These are phyloP conservation scores for Exophiala sp. DNA, from an alignment of 2,329 filamentous ascomycete species.

Conservation along the genomic window DNA sequence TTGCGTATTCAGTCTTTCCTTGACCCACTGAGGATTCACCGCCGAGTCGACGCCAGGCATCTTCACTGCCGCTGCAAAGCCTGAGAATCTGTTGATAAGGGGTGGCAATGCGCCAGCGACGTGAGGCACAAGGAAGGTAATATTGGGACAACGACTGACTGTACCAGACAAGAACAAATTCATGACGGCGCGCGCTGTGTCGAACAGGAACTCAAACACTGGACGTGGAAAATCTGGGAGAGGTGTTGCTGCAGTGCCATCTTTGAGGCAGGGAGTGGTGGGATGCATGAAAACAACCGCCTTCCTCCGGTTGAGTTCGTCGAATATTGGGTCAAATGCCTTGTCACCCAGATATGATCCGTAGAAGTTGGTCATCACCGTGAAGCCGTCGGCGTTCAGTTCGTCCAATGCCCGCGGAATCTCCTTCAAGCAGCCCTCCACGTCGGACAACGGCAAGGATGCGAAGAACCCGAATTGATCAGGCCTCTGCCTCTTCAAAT, in stretches of 20 bases:
- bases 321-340: slow-evolving; percentile 46
- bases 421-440: slow-evolving; percentile 47
- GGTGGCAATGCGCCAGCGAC: slow-evolving; percentile 44
- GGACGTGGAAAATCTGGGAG: slow-evolving; percentile 39
- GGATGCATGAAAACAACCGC: slow-evolving; percentile 55
- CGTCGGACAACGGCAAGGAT: slow-evolving; percentile 51
- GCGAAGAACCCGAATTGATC: slow-evolving; percentile 53
- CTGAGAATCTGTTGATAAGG: slow-evolving; percentile 24
- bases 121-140: slow-evolving; percentile 50
- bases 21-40: slow-evolving; percentile 22
- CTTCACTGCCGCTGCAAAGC: slow-evolving; percentile 19
- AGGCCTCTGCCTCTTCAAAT: slow-evolving; percentile 29
- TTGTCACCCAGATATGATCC: slow-evolving; percentile 52
- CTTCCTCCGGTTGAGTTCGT: slow-evolving; percentile 45
- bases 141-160: slow-evolving; percentile 43
- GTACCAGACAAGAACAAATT: slow-evolving; percentile 50
- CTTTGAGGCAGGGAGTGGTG: slow-evolving; percentile 36
- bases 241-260: slow-evolving; percentile 23
- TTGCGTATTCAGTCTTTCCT: slow-evolving; percentile 24
- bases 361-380: slow-evolving; percentile 51
- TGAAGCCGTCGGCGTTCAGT: slow-evolving; percentile 50
- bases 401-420: slow-evolving; percentile 41
- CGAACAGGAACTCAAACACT: slow-evolving; percentile 53
- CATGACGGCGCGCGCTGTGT: slow-evolving; percentile 48
- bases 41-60: slow-evolving; percentile 20